Evolutionary conservation across 495 filamentous ascomycete species (phyloP), one percentile per base, ranked within the genome.

Genomic region (Parachaetomium inaequale): DNA sequence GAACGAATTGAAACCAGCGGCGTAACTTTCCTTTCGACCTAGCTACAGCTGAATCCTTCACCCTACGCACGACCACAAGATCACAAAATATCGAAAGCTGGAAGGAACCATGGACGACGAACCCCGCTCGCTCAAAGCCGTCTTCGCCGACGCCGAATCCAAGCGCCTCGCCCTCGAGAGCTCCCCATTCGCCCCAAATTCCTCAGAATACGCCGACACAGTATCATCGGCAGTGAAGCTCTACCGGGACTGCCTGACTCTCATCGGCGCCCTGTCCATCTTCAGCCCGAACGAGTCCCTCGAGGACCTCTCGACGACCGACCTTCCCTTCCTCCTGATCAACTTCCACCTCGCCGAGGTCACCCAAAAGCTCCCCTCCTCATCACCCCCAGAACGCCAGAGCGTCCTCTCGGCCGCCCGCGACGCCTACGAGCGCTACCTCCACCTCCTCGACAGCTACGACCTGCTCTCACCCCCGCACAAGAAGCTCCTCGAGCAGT

Each of bases 231-330:
- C 89, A 17, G 84, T 96, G 54, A 68, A 80, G 58, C 79, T 84
- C 55, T 90, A 96, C 74, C 80, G 90, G 64, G 81, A 89, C 71
- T 92, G 88, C 73, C 80, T 87, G 38, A 74, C 80, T 65, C 82
- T 92, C 40, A 84, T 90, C 63, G 76, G 84, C 61, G 78, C 84
- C 46, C 75, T 93, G 55, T 88, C 90, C 0, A 73, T 98, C 14
- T 98, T 97, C 81, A 94, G 91, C 68, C 82, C 87, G 8, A 98
- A 98, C 73, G 94, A 98, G 71, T 81, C 84, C 2, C 74, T 96
- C 34, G 95, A 98, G 58, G 94, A 98, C 78, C 77, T 98, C 31
- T 80, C 89, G 12, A 93, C 92, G 12, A 81, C 80, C n/a, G 86
- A 94, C 74, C 73, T 98, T 46, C 89, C 88, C 82, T 96, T 83